Evolutionary conservation across 805 yeast genomes (phyloP).

Genomic region (Kodamaea kakaduensis): DNA sequence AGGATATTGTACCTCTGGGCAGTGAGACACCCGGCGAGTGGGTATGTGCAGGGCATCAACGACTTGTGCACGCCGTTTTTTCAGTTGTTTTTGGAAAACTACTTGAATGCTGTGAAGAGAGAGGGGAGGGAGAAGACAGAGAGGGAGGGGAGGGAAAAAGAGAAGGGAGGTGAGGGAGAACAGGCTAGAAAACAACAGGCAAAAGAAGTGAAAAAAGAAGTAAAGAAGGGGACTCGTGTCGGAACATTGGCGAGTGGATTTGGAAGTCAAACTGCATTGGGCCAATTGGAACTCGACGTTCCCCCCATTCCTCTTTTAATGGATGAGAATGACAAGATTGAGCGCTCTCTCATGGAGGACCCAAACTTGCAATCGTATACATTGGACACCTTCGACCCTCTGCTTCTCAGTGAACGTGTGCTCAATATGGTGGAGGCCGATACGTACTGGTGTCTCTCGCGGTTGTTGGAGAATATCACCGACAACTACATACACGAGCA

Average conservation of each 20-base stretch:
- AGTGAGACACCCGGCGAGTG: conserved; percentile 93
- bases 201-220: conserved; percentile 11
- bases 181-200: no score
- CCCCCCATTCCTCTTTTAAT: conserved; percentile 32
- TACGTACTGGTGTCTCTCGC: conserved; percentile 93
- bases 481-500: conserved; percentile 97
- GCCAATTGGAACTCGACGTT: no score
- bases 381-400: conserved; percentile 62
- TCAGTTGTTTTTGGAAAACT: conserved; percentile 75
- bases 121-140: no score
- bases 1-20: conserved; percentile 90
- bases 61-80: conserved; percentile 91
- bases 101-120: no score
- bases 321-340: conserved; percentile 25
- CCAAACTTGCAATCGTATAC: conserved; percentile 21
- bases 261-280: no score
- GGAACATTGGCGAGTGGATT: no score
- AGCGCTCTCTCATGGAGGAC: conserved; percentile 23
- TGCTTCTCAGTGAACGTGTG: conserved; percentile 53
- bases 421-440: conserved; percentile 83
- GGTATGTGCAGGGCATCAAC: conserved; percentile 96
- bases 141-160: conserved; percentile 20
- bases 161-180: conserved; percentile 16
- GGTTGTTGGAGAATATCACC: conserved; percentile 88
- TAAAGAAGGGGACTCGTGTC: no score